These are phyloP conservation scores for Thielaviopsis populi DNA, from an alignment of 2,329 filamentous ascomycete genomes.

Conservation along the genomic window DNA sequence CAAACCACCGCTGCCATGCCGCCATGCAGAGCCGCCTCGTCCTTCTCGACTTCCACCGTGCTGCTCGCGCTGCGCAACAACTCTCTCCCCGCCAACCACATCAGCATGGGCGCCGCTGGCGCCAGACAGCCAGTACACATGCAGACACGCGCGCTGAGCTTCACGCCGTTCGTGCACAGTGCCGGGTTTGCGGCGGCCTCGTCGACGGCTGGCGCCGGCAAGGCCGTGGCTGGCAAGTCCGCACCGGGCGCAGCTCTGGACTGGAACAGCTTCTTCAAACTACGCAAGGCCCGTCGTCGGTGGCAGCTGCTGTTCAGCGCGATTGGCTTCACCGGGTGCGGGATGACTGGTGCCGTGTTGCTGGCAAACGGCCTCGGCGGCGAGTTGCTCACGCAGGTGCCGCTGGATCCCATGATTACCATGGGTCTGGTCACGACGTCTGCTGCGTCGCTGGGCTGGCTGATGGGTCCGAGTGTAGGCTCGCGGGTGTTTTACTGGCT, in stretches of 20 bases:
- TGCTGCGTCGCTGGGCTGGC: slow-evolving; percentile 71
- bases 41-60: slow-evolving; percentile 6
- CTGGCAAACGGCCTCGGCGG: slow-evolving; percentile 61
- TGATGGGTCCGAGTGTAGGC: slow-evolving; percentile 70
- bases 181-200: slow-evolving; percentile 13
- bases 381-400: slow-evolving; percentile 52
- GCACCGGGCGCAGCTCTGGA: slow-evolving; percentile 35
- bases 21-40: neutral
- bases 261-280: slow-evolving; percentile 87
- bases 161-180: slow-evolving; percentile 13
- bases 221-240: slow-evolving; percentile 11
- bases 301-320: slow-evolving; percentile 70
- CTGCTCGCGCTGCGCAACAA: neutral
- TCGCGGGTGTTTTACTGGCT: slow-evolving; percentile 63
- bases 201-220: slow-evolving; percentile 21
- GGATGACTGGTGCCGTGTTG: slow-evolving; percentile 46
- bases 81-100: neutral
- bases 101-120: slow-evolving; percentile 18
- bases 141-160: slow-evolving; percentile 12
- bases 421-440: slow-evolving; percentile 66
- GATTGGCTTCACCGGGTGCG: slow-evolving; percentile 45
- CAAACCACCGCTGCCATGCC: neutral
- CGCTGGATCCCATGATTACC: slow-evolving; percentile 75
- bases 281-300: slow-evolving; percentile 70
- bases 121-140: neutral